phyloP scores from a whole-genome alignment of 148 eudicot genomes.

The Hydrangea macrophylla region DNA sequence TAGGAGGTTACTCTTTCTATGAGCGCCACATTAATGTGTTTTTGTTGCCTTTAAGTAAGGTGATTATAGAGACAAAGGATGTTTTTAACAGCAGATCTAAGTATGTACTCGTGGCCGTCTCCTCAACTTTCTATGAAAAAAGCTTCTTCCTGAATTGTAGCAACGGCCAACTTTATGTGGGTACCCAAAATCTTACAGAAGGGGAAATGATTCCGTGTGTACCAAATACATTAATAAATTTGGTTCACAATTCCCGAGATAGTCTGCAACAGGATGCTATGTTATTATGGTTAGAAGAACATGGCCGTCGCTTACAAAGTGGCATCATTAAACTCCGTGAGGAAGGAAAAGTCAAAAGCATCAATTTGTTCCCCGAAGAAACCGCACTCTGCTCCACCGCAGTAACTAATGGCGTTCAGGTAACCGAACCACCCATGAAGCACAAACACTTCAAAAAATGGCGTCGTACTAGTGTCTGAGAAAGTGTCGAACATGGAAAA shows the following conservation, averaged over 20 bases:
- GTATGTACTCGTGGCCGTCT: slow-evolving; percentile 57
- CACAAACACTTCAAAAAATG: no score
- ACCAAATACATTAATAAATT: slow-evolving; percentile 46
- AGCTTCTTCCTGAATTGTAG: slow-evolving; percentile 60
- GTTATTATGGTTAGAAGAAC: slow-evolving; percentile 95
- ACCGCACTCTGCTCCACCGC: slow-evolving; percentile 69
- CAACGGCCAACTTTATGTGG: slow-evolving; percentile 71
- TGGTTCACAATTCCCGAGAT: slow-evolving; percentile 24
- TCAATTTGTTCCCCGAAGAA: slow-evolving; percentile 64
- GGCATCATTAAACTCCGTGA: slow-evolving; percentile 56
- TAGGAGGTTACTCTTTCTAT: slow-evolving; percentile 82
- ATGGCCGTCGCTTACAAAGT: slow-evolving; percentile 62
- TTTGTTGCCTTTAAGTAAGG: slow-evolving; percentile 47
- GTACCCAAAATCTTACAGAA: slow-evolving; percentile 47
- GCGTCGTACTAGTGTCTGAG: no score
- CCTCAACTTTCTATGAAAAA: slow-evolving; percentile 36
- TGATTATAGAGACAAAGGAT: slow-evolving; percentile 32
- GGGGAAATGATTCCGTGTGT: slow-evolving; percentile 93
- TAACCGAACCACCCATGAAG: slow-evolving; percentile 11
- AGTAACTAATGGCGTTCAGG: slow-evolving; percentile 89
- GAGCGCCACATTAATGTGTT: slow-evolving; percentile 54
- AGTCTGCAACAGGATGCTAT: slow-evolving; percentile 59
- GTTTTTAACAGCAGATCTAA: slow-evolving; percentile 33
- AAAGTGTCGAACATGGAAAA: no score
- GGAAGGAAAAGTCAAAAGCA: slow-evolving; percentile 46